Conservation (phyloP, 768 basidiomycete species). For the Xerocomellus dryophilus region DNA sequence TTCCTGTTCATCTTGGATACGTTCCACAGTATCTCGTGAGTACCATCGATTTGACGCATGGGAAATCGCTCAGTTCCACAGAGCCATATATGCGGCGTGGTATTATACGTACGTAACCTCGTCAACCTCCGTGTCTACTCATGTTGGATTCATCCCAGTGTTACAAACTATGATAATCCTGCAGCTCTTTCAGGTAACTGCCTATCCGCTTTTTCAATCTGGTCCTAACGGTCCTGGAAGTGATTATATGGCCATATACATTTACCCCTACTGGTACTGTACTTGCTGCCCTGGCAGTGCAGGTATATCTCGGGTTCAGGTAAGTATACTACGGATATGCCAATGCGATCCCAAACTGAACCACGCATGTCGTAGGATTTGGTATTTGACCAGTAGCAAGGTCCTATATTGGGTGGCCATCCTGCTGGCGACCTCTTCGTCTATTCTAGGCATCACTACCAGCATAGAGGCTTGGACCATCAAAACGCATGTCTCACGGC, state of each 20-base stretch:
- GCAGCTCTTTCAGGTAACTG: constrained; percentile 6
- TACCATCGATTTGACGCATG: background rate
- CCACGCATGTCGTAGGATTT: constrained; percentile 5
- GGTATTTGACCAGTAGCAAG: constrained; percentile 9
- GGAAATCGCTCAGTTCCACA: background rate
- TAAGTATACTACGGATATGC: constrained; percentile 17
- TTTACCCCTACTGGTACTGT: constrained; percentile 50
- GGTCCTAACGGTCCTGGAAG: constrained; percentile 21
- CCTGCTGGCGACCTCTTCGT: constrained; percentile 36
- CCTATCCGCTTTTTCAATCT: background rate
- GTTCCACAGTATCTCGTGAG: constrained; percentile 18
- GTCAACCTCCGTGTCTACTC: too few species aligned
- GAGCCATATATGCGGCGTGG: constrained; percentile 23
- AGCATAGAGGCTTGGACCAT: constrained; percentile 44
- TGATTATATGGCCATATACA: constrained; percentile 46
- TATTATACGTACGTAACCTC: too few species aligned
- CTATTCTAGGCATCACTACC: constrained; percentile 42
- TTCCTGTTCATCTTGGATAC: constrained; percentile 20
- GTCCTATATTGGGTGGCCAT: constrained; percentile 35
- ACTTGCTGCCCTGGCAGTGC: constrained; percentile 46
- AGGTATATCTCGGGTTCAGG: constrained; percentile 48
- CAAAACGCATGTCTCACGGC: constrained; percentile 31
- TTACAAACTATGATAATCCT: constrained; percentile 15
- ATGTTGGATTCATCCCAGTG: background rate
- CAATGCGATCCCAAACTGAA: background rate